Base-by-base conservation (phyloP, 768 basidiomycete species). In the Chalciporus pseudorubinellus region DNA sequence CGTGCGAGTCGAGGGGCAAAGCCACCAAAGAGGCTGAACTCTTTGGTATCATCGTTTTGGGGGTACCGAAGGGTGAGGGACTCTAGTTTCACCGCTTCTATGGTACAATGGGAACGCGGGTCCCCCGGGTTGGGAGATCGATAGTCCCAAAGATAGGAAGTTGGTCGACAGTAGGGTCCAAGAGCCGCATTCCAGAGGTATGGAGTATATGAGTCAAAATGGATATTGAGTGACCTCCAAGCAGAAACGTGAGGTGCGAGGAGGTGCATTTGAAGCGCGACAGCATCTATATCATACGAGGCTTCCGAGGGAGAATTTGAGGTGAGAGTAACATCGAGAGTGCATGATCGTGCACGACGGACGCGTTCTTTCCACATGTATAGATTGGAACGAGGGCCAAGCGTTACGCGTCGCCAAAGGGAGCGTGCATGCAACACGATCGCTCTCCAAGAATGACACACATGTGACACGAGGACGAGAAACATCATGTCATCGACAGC, bases 171-270 rank as follows among this genome's bases (percentile, higher is more conserved):
- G 52, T 77, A 76, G 20, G 72, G 75, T 4, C 82, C 81, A 36
- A 88, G 72, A 19, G 83, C 77, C 12, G 83, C 80, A 46, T 83
- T 84, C 81, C 82, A 85, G n/a, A 88, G 71, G 62, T 79, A 82
- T 1, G 85, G 85, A 3, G 78, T 72, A 48, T 82, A 81, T 14
- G 76, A 71, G 33, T 70, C 54, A 64, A 88, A 83, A 16, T 66
- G 68, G 41, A 88, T 75, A 46, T 80, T 72, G 14, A 89, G 74
- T 12, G 85, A 86, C 44, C 85, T 80, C 76, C 82, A 82, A 40
- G 77, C 77, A 46, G 70, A 70, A 45, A 85, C 70, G 58, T 79
- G 71, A 4, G 67, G 73, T 12, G 61, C 47, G 31, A 80, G 78
- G 44, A 81, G 60, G 59, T 83, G 78, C 77, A 87, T 81, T 57